Conservation (phyloP, 169 alveolate genomes). For the Cryptosporidium baileyi region DNA sequence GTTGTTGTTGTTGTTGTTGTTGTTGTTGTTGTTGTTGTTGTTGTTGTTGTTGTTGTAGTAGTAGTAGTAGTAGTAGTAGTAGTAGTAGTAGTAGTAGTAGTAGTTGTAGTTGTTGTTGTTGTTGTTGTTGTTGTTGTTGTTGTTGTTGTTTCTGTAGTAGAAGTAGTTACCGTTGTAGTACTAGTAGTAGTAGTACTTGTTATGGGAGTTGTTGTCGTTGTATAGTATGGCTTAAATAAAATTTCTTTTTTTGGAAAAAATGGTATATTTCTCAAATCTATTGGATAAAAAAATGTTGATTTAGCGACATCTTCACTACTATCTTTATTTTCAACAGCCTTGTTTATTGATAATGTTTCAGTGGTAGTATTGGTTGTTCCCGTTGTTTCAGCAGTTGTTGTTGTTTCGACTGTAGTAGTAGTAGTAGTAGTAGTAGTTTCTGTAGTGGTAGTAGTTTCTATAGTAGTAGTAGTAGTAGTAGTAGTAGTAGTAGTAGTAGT, state of each 20-base stretch:
- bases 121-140: constrained; percentile 12
- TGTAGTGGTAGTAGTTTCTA: constrained; percentile 1
- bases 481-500: constrained; percentile 21
- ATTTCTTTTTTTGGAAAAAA: constrained; percentile 4
- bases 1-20: constrained; percentile 5
- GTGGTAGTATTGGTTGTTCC: not conserved
- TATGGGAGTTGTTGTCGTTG: not conserved
- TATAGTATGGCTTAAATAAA: not conserved
- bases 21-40: not conserved
- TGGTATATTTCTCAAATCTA: constrained; percentile 1
- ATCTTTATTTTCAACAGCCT: no score
- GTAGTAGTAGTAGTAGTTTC: constrained; percentile 23
- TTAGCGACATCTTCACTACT: not conserved
- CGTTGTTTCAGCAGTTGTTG: not conserved
- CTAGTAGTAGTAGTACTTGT: constrained; percentile 29
- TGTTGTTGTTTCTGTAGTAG: constrained; percentile 6
- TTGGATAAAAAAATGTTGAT: constrained; percentile 35
- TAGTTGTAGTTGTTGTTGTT: constrained; percentile 4
- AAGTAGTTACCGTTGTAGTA: not conserved
- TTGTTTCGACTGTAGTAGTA: not conserved
- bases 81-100: constrained; percentile 18
- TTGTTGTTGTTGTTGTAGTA: constrained; percentile 20
- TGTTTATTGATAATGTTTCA: no score
- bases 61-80: constrained; percentile 33
- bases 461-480: constrained; percentile 3